Evolutionary conservation across 345 rosid genomes (phyloP), one percentile per base, ranked within the genome.

Genomic region (Syzygium grande): DNA sequence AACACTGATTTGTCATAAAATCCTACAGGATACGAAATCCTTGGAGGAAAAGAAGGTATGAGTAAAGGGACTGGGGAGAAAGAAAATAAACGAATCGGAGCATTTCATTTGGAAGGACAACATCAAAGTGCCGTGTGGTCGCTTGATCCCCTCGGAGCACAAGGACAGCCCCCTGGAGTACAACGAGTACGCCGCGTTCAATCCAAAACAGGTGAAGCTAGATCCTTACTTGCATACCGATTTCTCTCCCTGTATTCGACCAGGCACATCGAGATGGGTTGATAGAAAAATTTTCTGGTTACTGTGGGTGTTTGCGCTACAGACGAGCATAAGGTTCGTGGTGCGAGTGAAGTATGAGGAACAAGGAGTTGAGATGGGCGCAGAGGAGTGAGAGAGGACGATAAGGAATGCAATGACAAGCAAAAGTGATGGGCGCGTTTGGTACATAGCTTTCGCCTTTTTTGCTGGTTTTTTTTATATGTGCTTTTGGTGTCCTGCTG

Each of bases 151-250:
- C 7, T 97, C 98, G 0, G 94, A 90, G 53, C 92, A 94, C 63
- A 89, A 92, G 88, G 94, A 94, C 46, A 94, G 97, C 89, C 92
- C 92, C 21, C 95, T 95, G 1, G 98, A 96, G 88, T 96, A 92
- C 90, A 95, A 93, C n/a, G 98, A 95, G 87, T 94, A 96, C 15
- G 95, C 96, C 1, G 97, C 96, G 41, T 96, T 94, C 85, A 97
- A 96, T 80, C 97, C 96, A 1, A 93, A 94, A 90, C 95, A 92
- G 96, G 99, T 94, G 85, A 43, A 22, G 41, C 5, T 21, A 10
- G 83, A 73, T 10, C 49, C 38, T 22, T 43, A 43, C 49, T 68
- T 38, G 46, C 6, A 43, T 0, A 5, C 49, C 25, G 2, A 25
- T 34, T 34, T 21, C 6, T 86, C 19, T n/a, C 55, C 34, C 21